These are phyloP conservation scores for Eimeria falciformis DNA, from an alignment of 169 alveolate genomes.

Conservation along the genomic window DNA sequence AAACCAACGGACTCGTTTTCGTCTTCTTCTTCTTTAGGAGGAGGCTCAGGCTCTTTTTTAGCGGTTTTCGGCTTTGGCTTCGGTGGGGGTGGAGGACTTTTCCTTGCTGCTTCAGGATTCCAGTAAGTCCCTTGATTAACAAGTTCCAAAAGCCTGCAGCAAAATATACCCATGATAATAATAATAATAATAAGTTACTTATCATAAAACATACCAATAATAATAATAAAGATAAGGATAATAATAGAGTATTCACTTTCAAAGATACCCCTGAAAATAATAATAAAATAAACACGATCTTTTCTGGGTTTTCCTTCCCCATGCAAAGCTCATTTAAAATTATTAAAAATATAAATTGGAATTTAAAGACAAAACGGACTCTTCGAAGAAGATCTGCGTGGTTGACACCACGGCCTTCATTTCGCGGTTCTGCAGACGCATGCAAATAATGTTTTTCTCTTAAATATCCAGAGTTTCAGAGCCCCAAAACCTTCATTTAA, in stretches of 20 bases:
- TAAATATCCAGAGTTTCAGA: neutral
- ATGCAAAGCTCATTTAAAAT: neutral
- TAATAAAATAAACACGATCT: neutral
- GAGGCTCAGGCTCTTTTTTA: neutral
- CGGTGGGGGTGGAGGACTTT: neutral
- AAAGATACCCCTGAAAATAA: neutral
- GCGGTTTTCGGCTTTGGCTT: neutral
- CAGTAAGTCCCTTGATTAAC: conserved; percentile 29
- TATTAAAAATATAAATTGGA: neutral
- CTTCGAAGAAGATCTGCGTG: neutral
- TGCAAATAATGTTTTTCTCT: neutral
- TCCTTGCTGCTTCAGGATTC: neutral
- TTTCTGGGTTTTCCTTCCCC: no score
- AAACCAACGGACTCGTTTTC: neutral
- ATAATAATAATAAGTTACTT: no score
- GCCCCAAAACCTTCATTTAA: neutral
- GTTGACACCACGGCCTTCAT: neutral
- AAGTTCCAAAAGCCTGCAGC: conserved; percentile 23
- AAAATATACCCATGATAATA: no score
- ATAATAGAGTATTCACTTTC: neutral
- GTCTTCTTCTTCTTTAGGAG: neutral
- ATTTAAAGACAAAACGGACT: neutral
- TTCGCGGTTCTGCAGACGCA: conserved; percentile 20
- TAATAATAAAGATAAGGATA: no score
- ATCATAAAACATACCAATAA: neutral